A percentile compares a stretch with the other conserved stretches of the same genome.
phyloP scores from a whole-genome alignment of 345 rosid genomes.

The Jatropha curcas region DNA sequence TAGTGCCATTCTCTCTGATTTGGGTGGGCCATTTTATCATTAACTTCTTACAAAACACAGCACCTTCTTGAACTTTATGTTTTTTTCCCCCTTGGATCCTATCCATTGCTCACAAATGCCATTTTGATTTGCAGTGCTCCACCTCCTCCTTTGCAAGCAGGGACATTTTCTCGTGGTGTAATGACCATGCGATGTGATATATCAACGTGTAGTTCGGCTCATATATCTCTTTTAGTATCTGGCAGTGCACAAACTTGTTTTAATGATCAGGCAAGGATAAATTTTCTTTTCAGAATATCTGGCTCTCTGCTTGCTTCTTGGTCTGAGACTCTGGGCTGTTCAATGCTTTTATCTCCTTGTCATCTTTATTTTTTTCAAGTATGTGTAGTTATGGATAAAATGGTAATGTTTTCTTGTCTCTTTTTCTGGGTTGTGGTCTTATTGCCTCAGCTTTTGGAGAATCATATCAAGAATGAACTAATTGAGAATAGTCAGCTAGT shows the following conservation, averaged over 20 bases:
- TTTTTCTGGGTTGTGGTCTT: constrained; percentile 11
- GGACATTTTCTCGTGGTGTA: constrained; percentile 95
- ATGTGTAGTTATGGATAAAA: neutral
- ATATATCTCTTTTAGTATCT: constrained; percentile 87
- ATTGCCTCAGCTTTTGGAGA: constrained; percentile 77
- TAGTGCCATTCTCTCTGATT: neutral
- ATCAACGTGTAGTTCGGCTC: constrained; percentile 88
- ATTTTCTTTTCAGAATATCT: constrained; percentile 2
- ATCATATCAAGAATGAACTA: constrained; percentile 89
- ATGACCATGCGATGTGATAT: constrained; percentile 98
- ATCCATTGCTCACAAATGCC: constrained; percentile 8
- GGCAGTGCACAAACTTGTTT: constrained; percentile 99
- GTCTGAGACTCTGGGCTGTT: neutral
- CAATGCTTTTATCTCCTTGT: neutral
- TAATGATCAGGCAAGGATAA: constrained; percentile 83
- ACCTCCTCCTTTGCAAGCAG: constrained; percentile 99
- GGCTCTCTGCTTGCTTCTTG: neutral
- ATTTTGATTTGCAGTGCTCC: constrained; percentile 75
- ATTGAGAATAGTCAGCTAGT: constrained; percentile 77
- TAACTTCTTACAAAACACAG: neutral
- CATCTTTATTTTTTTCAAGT: neutral
- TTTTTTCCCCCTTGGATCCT: neutral
- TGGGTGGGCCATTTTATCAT: neutral
- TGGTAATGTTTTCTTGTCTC: constrained; percentile 2
- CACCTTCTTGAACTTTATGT: neutral